phyloP scores from a whole-genome alignment of 2,329 filamentous ascomycete genomes.

The Apiospora arundinis region DNA sequence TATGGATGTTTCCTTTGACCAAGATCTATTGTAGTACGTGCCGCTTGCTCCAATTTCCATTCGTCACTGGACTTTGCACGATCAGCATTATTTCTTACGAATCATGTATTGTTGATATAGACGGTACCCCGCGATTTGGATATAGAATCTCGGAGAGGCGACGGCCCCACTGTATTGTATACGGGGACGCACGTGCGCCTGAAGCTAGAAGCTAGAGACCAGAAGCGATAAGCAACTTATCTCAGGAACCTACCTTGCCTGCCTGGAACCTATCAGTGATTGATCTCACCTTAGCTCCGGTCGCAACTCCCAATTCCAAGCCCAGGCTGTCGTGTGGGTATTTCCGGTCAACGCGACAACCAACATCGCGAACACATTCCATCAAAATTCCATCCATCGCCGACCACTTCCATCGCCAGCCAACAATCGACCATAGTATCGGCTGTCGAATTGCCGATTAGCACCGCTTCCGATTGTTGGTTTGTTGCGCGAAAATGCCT shows the following conservation, averaged over 20 bases:
- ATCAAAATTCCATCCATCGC: conserved; percentile 9
- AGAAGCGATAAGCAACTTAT: conserved; percentile 15
- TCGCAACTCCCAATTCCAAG: conserved; percentile 12
- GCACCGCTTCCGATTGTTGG: background rate
- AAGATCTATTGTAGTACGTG: background rate
- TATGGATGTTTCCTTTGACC: background rate
- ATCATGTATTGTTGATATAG: too few relatives aligned
- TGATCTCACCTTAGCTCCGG: background rate
- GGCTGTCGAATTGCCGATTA: background rate
- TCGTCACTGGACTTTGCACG: background rate
- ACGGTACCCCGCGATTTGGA: background rate
- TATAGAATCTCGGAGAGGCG: background rate
- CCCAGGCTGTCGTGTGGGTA: background rate
- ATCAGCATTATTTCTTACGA: rapidly evolving
- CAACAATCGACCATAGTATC: background rate
- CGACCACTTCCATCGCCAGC: conserved; percentile 4
- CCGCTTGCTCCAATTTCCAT: background rate
- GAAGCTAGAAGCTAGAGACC: background rate
- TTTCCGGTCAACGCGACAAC: conserved; percentile 18
- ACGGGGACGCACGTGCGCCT: background rate
- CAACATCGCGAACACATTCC: conserved; percentile 20
- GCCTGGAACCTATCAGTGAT: too few relatives aligned
- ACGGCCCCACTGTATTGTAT: background rate
- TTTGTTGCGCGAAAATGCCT: conserved; percentile 22
- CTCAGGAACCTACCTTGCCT: background rate